These are phyloP conservation scores for Aspergillus floridensis DNA, from an alignment of 2,329 filamentous ascomycete species.

Conservation along the genomic window DNA sequence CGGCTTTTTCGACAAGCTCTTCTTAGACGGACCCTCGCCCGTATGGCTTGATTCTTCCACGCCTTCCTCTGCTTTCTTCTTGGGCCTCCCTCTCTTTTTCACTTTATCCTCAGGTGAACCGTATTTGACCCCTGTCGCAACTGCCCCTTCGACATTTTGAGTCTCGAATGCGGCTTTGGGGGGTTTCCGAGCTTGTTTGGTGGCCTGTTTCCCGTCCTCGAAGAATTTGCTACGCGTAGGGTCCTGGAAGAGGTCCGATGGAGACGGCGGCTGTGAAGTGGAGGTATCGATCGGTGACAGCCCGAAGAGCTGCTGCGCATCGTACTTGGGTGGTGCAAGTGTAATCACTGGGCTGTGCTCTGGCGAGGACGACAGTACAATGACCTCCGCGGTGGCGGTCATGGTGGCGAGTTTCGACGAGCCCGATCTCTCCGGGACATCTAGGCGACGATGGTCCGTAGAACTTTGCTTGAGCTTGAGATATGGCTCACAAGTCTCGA, in stretches of 20 bases:
- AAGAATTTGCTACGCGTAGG: conserved; percentile 29
- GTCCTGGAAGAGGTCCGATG: conserved; percentile 24
- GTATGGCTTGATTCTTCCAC: background rate
- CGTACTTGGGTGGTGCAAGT: conserved; percentile 28
- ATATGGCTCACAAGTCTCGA: no score
- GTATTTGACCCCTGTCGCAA: conserved; percentile 5
- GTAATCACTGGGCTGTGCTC: conserved; percentile 28
- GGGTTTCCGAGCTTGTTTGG: conserved; percentile 3
- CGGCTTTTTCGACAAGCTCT: conserved; percentile 21
- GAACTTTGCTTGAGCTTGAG: no score
- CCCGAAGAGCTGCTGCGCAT: conserved; percentile 13
- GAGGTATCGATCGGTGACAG: conserved; percentile 23
- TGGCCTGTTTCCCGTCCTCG: conserved; percentile 8
- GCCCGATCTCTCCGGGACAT: background rate
- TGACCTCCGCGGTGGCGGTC: conserved; percentile 36
- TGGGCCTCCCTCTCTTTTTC: conserved; percentile 16
- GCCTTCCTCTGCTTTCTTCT: conserved; percentile 4
- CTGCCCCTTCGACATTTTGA: conserved; percentile 11
- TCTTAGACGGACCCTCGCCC: conserved; percentile 13
- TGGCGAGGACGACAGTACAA: conserved; percentile 45
- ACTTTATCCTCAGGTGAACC: conserved; percentile 12
- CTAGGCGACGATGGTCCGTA: background rate
- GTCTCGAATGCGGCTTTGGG: conserved; percentile 12
- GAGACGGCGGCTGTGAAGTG: conserved; percentile 27
- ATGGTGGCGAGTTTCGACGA: conserved; percentile 29